Conservation (phyloP, 176 grass and related monocot species). For the Carex scoparia region DNA sequence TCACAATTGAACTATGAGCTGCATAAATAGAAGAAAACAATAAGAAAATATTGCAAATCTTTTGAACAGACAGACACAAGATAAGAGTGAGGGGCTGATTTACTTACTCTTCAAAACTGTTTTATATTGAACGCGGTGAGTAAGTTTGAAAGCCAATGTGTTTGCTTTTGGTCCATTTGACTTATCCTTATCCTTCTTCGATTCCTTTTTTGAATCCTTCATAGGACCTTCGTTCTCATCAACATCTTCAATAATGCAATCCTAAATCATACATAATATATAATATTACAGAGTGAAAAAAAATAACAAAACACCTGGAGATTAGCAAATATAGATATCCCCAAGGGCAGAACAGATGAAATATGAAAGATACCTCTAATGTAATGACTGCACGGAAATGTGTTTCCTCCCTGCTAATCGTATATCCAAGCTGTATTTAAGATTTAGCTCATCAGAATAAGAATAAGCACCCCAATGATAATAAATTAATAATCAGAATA, state of each 20-base stretch:
- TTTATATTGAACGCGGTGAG: conserved; percentile 72
- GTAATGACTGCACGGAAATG: conserved; percentile 72
- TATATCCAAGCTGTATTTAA: conserved; percentile 74
- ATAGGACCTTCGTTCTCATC: conserved; percentile 58
- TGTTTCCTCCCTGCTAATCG: conserved; percentile 80
- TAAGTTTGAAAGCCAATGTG: conserved; percentile 70
- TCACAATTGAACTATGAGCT: conserved; percentile 59
- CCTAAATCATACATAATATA: conserved; percentile 32
- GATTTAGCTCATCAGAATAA: conserved; percentile 9
- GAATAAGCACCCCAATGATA: not conserved
- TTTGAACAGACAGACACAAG: not conserved
- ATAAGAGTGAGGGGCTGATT: conserved; percentile 4
- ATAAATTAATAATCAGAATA: conserved; percentile 12
- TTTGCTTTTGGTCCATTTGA: conserved; percentile 47
- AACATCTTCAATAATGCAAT: conserved; percentile 69
- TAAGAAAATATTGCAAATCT: conserved; percentile 12
- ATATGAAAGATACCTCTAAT: conserved; percentile 49
- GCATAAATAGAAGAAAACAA: conserved; percentile 15
- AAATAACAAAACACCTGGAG: not conserved
- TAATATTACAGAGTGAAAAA: not conserved
- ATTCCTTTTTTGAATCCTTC: conserved; percentile 62
- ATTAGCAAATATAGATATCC: not conserved
- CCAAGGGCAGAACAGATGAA: conserved; percentile 13
- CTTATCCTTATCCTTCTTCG: conserved; percentile 46
- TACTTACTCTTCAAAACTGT: conserved; percentile 94